Evolutionary conservation across 495 filamentous ascomycete species (phyloP).

Genomic region (Penicillium fimorum): DNA sequence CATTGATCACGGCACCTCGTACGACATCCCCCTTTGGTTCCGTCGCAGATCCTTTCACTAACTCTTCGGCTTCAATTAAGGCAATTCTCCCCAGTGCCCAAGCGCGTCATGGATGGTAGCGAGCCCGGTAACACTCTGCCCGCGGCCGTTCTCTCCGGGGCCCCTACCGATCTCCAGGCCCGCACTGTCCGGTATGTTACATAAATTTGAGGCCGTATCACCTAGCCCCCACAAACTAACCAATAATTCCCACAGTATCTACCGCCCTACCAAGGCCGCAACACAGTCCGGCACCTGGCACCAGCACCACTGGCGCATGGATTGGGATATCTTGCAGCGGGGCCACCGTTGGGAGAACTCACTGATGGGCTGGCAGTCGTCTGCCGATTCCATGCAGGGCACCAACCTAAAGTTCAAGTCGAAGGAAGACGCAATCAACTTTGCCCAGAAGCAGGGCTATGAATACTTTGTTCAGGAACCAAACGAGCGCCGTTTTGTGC

Average conservation of each 20-base stretch:
- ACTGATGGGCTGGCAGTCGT: conserved; percentile 98
- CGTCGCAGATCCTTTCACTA: conserved; percentile 19
- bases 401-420: conserved; percentile 84
- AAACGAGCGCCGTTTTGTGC: conserved; percentile 76
- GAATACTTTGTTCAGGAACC: conserved; percentile 99
- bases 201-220: neutral
- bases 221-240: conserved; percentile 15
- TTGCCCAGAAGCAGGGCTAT: conserved; percentile 98
- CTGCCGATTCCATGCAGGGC: conserved; percentile 88
- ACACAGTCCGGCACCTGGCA: conserved; percentile 90
- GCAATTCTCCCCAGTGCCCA: conserved; percentile 84
- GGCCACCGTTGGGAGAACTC: conserved; percentile 97
- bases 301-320: conserved; percentile 88
- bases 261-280: conserved; percentile 81
- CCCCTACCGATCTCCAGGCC: conserved; percentile 88
- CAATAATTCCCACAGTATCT: conserved; percentile 63
- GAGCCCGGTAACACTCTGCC: conserved; percentile 73
- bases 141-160: conserved; percentile 86
- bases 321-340: conserved; percentile 90
- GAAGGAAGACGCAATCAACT: conserved; percentile 92
- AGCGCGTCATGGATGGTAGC: conserved; percentile 83
- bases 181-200: conserved; percentile 78
- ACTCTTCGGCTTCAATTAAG: conserved; percentile 42
- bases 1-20: conserved; percentile 82
- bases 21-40: conserved; percentile 27